phyloP scores from a whole-genome alignment of 306 rosid genomes.

The Dryas drummondii region DNA sequence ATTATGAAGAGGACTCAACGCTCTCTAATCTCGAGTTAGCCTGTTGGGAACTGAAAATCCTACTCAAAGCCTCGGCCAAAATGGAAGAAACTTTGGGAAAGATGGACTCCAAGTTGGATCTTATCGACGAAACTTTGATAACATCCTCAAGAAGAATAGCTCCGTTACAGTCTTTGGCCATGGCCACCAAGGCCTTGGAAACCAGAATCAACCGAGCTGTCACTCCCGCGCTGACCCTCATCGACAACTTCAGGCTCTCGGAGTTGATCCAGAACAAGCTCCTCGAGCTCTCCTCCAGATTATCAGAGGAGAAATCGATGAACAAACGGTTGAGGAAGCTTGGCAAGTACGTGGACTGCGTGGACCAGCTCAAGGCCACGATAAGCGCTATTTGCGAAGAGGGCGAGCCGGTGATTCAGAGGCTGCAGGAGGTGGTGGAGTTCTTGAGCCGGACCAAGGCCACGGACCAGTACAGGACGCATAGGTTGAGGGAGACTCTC shows the following conservation, averaged over 20 bases:
- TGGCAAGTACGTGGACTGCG: constrained; percentile 51
- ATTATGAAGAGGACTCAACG: constrained; percentile 23
- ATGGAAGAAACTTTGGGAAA: constrained; percentile 41
- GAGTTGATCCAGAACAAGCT: constrained; percentile 61
- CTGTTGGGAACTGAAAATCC: constrained; percentile 49
- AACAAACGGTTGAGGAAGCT: constrained; percentile 44
- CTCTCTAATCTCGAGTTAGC: constrained; percentile 48
- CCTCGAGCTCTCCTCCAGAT: constrained; percentile 36
- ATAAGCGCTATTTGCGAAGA: constrained; percentile 47
- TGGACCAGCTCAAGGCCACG: constrained; percentile 50
- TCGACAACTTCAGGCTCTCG: constrained; percentile 47
- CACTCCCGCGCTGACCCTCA: constrained; percentile 68
- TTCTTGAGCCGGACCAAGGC: constrained; percentile 85
- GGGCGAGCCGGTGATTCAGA: constrained; percentile 73
- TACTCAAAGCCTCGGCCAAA: constrained; percentile 42
- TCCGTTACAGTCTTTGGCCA: constrained; percentile 70
- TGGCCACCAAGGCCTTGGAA: constrained; percentile 82
- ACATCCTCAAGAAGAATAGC: constrained; percentile 51
- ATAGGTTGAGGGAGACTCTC: constrained; percentile 65
- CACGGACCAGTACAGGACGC: constrained; percentile 52
- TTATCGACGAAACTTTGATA: constrained; percentile 46
- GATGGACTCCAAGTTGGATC: constrained; percentile 51
- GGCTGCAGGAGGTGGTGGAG: constrained; percentile 91
- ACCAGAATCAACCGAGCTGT: constrained; percentile 65
- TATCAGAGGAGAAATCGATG: constrained; percentile 32